phyloP scores from a whole-genome alignment of 179 eudicot genomes.

The Silene vulgaris region DNA sequence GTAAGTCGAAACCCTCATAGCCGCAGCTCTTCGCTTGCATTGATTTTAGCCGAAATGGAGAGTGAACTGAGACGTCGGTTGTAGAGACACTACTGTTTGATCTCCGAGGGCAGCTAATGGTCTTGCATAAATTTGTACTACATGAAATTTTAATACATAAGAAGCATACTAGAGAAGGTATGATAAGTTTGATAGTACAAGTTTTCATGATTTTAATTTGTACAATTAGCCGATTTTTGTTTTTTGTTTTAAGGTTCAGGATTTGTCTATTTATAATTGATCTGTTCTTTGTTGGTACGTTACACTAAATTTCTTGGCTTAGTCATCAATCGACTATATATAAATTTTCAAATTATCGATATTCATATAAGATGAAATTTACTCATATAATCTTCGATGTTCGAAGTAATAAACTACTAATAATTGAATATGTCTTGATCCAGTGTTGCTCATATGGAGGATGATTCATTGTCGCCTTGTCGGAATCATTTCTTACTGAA shows the following conservation, averaged over 20 bases:
- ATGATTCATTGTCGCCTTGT: too few relatives aligned
- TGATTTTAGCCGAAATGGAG: neutral
- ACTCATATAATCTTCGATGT: too few relatives aligned
- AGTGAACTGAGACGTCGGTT: neutral
- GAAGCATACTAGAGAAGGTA: neutral
- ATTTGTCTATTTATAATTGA: neutral
- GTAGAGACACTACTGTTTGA: neutral
- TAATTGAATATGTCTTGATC: neutral
- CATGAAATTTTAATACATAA: neutral
- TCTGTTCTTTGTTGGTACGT: neutral
- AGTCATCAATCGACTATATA: too few relatives aligned
- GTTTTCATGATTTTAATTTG: neutral
- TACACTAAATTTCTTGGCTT: too few relatives aligned
- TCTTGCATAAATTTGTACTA: neutral
- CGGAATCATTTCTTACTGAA: neutral
- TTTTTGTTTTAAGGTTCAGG: neutral
- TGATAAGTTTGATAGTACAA: neutral
- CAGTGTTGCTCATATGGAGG: neutral
- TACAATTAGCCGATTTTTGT: neutral
- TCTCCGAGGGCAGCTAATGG: neutral
- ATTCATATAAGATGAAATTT: too few relatives aligned
- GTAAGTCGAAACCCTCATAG: conserved; percentile 3
- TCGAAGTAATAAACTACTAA: too few relatives aligned
- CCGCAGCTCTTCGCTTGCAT: neutral
- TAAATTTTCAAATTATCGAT: too few relatives aligned